Evolutionary conservation across 148 eudicot genomes (phyloP).

Genomic region (Amaranthus palmeri): DNA sequence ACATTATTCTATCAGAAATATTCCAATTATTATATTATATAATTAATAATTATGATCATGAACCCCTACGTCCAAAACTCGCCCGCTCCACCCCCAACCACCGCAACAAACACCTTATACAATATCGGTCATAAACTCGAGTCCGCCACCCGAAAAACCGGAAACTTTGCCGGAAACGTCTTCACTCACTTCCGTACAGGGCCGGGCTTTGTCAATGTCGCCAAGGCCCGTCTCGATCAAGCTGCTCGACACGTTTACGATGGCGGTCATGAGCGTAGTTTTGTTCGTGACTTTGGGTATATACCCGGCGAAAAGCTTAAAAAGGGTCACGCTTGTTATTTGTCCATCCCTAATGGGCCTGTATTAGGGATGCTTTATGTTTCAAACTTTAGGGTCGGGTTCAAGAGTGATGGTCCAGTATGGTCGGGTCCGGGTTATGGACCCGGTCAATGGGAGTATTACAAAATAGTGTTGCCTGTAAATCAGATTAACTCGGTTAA

Average conservation of each 20-base stretch:
- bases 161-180: constrained; percentile 31
- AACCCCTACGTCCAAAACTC: constrained; percentile 12
- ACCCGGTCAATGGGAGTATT: constrained; percentile 26
- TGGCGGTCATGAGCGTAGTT: constrained; percentile 42
- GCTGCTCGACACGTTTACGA: constrained; percentile 41
- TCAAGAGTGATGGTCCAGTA: constrained; percentile 46
- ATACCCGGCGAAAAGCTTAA: constrained; percentile 35
- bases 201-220: constrained; percentile 39
- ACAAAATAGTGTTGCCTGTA: constrained; percentile 24
- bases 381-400: constrained; percentile 38
- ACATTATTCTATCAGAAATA: too few species aligned
- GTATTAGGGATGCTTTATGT: constrained; percentile 43
- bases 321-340: constrained; percentile 41
- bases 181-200: constrained; percentile 44
- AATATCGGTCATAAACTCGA: constrained; percentile 25
- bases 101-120: constrained; percentile 13
- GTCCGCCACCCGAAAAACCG: constrained; percentile 35
- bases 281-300: constrained; percentile 36
- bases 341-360: constrained; percentile 46
- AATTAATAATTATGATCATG: too few species aligned
- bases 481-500: constrained; percentile 27
- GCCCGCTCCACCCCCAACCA: constrained; percentile 27
- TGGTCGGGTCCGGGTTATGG: constrained; percentile 18
- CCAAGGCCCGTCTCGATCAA: constrained; percentile 40
- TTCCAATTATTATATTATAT: too few species aligned